phyloP scores from a whole-genome alignment of 352 stramenopile species.

The Pythium vanterpoolii region DNA sequence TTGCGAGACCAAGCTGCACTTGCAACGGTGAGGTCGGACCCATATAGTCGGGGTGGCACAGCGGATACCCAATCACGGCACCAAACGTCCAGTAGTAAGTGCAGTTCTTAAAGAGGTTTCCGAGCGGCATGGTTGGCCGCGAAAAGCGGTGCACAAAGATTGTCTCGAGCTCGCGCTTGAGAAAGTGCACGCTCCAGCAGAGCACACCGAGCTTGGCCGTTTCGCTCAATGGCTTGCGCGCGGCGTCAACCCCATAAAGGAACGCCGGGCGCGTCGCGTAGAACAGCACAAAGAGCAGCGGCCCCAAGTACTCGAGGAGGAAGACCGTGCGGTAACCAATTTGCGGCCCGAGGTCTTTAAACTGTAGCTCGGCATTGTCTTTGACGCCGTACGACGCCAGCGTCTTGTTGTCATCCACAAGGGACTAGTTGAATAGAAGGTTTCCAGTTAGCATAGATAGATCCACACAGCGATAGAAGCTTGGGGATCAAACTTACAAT shows the following conservation, averaged over 20 bases:
- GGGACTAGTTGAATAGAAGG: conserved; percentile 21
- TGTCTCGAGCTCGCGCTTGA: conserved; percentile 87
- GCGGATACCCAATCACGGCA: conserved; percentile 76
- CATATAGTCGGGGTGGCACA: conserved; percentile 75
- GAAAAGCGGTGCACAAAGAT: conserved; percentile 89
- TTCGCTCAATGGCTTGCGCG: conserved; percentile 31
- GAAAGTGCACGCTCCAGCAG: conserved; percentile 79
- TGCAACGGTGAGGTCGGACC: conserved; percentile 47
- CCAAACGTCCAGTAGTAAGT: conserved; percentile 87
- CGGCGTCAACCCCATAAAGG: conserved; percentile 59
- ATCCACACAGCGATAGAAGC: background rate
- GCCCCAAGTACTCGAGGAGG: conserved; percentile 81
- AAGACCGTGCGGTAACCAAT: conserved; percentile 90
- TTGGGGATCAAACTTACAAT: conserved; percentile 21
- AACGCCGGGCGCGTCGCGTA: conserved; percentile 67
- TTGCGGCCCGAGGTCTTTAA: conserved; percentile 83
- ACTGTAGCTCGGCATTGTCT: conserved; percentile 44
- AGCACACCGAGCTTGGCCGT: conserved; percentile 55
- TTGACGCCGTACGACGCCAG: conserved; percentile 57
- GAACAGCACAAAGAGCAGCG: conserved; percentile 80
- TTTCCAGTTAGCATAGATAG: background rate
- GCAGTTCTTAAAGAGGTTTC: conserved; percentile 91
- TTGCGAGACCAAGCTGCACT: conserved; percentile 47
- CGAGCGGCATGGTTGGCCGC: conserved; percentile 82
- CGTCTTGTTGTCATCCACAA: conserved; percentile 58